Evolutionary conservation across 805 yeast species (phyloP), one percentile per base, ranked within the genome.

Genomic region (Cyberlindnera americana): DNA sequence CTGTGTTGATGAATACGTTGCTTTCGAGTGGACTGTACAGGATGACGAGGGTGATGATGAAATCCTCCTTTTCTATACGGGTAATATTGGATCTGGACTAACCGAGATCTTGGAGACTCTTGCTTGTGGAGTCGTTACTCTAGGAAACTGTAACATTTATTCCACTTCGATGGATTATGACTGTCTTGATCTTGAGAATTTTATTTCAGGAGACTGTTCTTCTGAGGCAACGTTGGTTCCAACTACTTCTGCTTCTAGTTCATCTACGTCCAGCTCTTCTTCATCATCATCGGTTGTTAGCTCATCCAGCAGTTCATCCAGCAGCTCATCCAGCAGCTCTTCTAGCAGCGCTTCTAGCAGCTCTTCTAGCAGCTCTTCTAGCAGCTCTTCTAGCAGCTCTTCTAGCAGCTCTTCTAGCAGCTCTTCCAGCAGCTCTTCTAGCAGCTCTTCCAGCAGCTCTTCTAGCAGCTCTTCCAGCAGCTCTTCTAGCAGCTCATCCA

Each of bases 1-100:
- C 34, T 31, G 34, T 22, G 19, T 31, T 22, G 27, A 18, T 22
- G 34, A 31, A 15, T 31, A 21, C 27, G 34, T 22, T 21, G 34
- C 34, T 6, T 31, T 31, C 19, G 13, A 21, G 19, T 31, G 34
- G 34, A 31, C 27, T 22, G 34, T 31, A 11, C 19, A 13, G 6
- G 33, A 30, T 19, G 24, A 30, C n/a, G 17, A 30, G 10, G 33
- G 33, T 6, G 24, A 30, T 13, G 16, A 19, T 3, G 33, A 30
- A 13, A 16, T 19, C 4, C 19, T 30, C 12, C 17, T 31, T n/a
- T 31, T 31, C 27, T 31, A 18, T 15, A 31, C 34, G 3, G 34
- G 34, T 14, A 31, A 21, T 27, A 22, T 31, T 31, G 34, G 34
- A 4, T 21, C 34, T 4, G 26, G 27, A 5, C 3, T 31, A 7